Evolutionary conservation across 208 protist species (phyloP).

Genomic region (Leishmania guyanensis): DNA sequence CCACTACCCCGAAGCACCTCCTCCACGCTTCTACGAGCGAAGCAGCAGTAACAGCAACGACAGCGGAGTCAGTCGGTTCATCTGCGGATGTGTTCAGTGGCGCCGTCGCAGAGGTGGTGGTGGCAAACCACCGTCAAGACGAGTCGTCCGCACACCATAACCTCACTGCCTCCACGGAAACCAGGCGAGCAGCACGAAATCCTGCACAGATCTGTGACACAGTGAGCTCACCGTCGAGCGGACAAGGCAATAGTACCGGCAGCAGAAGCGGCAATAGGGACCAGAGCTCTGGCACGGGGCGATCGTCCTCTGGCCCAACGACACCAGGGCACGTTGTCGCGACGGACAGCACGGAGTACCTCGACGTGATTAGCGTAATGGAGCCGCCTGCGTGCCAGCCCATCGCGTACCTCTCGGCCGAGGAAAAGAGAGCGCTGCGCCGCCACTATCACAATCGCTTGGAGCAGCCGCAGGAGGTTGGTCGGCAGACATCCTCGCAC

Average conservation of each 20-base stretch:
- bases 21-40: not conserved
- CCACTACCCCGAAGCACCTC: not conserved
- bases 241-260: not conserved
- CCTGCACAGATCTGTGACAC: no score
- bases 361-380: not conserved
- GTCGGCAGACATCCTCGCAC: not conserved
- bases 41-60: not conserved
- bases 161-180: not conserved
- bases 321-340: not conserved
- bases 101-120: not conserved
- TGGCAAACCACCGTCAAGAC: not conserved
- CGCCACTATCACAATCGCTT: not conserved
- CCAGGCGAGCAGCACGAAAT: no score
- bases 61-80: not conserved
- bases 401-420: not conserved
- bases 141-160: not conserved
- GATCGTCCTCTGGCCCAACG: not conserved
- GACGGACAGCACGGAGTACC: not conserved
- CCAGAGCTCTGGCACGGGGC: not conserved
- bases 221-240: not conserved
- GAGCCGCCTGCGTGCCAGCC: not conserved
- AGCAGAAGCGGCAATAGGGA: not conserved
- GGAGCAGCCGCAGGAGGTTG: not conserved
- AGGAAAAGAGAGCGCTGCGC: not conserved
- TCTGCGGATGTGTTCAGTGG: not conserved